Evolutionary conservation across 371 early-diverging fungal genomes (phyloP).

Genomic region (Syncephalis fuscata): DNA sequence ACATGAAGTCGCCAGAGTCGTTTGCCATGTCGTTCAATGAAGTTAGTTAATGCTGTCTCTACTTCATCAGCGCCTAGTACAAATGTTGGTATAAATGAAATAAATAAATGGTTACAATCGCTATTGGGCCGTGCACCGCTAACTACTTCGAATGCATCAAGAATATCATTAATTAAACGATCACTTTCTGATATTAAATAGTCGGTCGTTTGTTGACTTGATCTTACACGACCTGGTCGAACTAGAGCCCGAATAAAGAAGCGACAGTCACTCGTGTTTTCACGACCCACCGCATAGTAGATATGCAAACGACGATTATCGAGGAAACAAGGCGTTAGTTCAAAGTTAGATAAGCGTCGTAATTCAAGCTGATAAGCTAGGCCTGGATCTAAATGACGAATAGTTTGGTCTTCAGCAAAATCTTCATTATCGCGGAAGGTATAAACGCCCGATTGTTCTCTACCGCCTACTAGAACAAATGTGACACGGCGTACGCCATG

Average conservation of each 20-base stretch:
- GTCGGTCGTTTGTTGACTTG: constrained; percentile 70
- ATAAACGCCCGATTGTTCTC: constrained; percentile 80
- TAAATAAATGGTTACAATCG: constrained; percentile 95
- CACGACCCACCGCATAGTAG: constrained; percentile 89
- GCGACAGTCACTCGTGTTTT: constrained; percentile 82
- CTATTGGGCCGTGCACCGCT: constrained; percentile 76
- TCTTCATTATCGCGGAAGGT: constrained; percentile 85
- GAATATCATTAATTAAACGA: constrained; percentile 76
- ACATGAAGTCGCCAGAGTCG: constrained; percentile 90
- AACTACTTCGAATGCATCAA: constrained; percentile 89
- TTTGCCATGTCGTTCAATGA: constrained; percentile 87
- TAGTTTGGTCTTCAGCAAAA: constrained; percentile 80
- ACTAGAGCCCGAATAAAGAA: constrained; percentile 97
- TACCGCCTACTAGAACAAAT: constrained; percentile 65
- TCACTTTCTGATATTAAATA: constrained; percentile 88
- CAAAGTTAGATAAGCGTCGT: constrained; percentile 82
- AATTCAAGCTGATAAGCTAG: constrained; percentile 94
- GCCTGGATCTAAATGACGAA: constrained; percentile 95
- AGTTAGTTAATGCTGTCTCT: constrained; percentile 67
- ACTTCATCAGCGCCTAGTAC: constrained; percentile 71
- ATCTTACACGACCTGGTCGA: constrained; percentile 72
- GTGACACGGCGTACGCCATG: constrained; percentile 81
- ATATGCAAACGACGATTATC: constrained; percentile 89
- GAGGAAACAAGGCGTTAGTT: constrained; percentile 83
- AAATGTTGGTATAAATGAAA: constrained; percentile 94